Evolutionary conservation across 2,329 filamentous ascomycete genomes (phyloP), one percentile per base, ranked within the genome.

Genomic region (Alternaria triticimaculans): DNA sequence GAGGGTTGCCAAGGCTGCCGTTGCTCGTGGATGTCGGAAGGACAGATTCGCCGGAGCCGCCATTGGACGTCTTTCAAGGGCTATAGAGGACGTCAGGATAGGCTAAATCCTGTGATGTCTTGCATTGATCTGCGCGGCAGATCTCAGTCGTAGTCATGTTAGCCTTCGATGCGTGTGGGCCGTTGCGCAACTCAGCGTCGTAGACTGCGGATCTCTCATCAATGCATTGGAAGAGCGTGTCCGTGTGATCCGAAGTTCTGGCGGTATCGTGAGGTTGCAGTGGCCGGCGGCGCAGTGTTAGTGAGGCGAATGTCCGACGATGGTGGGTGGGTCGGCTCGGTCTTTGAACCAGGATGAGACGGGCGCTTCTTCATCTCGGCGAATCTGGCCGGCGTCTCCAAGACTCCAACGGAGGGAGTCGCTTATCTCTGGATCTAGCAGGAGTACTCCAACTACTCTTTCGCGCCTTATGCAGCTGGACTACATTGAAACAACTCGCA

Each of bases 251-350:
- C 60, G 60, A 59, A 48, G 55, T 59, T 59, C 28, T 53, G 56
- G 56, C 60, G 56, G 30, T 54, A 63, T 60, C 15, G 60, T 63
- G 56, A 55, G 28, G 60, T 53, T 45, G 59, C 33, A 20, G n/a
- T 63, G 21, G 51, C 50, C 60, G 60, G 44, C 56, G 56, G 56
- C 56, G 55, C 55, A 50, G 48, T 44, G 12, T 55, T 59, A 59
- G 55, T 44, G 55, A 41, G 37, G 48, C 48, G 28, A 45, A 37
- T 41, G 1, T 2, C 37, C 37, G 37, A 41, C 37, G 37, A 41
- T 41, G 37, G 37, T 18, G 37, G 37, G 37, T 41, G 37, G 37
- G 37, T 41, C 37, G 37, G 37, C 37, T 41, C 37, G 37, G 37
- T 41, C 37, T 41, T 41, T 41, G 37, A 41, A 41, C 37, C n/a